Base-by-base conservation (phyloP, 768 basidiomycete species). In the Podaxis sp. region DNA sequence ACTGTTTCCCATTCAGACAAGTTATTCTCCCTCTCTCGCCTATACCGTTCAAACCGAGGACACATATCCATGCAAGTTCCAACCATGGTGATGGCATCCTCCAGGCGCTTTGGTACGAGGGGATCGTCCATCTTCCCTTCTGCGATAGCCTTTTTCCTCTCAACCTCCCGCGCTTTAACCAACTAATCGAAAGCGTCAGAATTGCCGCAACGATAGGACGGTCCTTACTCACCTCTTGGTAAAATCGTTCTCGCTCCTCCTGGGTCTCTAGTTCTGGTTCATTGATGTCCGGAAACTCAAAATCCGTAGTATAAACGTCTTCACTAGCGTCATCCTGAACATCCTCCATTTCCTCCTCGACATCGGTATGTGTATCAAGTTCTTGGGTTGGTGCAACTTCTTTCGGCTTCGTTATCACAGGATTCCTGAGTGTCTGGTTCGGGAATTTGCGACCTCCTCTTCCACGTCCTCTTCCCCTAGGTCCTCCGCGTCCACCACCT, bases 41-140 rank as follows among this genome's bases (percentile, higher is more conserved):
- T 82, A 71, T 96, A 95, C 27, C 91, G 82, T 72, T 98, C 96
- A 68, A 93, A 97, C 44, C 90, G 85, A 2, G 95, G 95, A 70
- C 95, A 98, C 94, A 98, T 97, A 62, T 91, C 89, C 76, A 80
- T 74, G 68, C 96, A 98, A 1, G 93, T 95, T 23, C 95, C 95
- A 13, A 91, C 84, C 70, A 98, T 88, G n/a, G 88, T 89, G 58
- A 95, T 94, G 16, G 95, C 95, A 64, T 96, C 88, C 65, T 91
- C 91, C 2, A 97, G 80, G 13, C 88, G 81, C 69, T 89, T 89
- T 1, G 89, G 86, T 9, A 88, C 87, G 44, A 82, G 69, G 0
- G 94, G 95, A 68, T 93, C 93, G 63, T 92, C 90, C 84, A 97
- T 94, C 68, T 90, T 87, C 5, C 93, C 93, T 37, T 88, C 84